Conservation (phyloP, 2,329 filamentous ascomycete genomes). For the Fusarium burgessii region DNA sequence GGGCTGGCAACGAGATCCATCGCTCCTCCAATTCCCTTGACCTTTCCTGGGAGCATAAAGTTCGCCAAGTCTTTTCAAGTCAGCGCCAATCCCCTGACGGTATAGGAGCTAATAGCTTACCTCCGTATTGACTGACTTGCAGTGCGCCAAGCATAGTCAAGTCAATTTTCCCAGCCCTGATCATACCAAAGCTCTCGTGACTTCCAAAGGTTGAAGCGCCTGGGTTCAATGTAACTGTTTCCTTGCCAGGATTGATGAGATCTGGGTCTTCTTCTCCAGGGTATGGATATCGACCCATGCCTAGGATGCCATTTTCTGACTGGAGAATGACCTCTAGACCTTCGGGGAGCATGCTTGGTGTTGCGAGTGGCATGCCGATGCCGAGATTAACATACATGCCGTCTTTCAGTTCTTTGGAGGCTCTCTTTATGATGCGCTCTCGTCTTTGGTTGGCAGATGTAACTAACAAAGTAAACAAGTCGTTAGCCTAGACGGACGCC, state of each 20-base stretch:
- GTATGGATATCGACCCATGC: constrained; percentile 75
- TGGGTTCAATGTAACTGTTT: constrained; percentile 84
- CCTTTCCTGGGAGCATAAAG: constrained; percentile 92
- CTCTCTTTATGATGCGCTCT: constrained; percentile 77
- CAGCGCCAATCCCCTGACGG: not conserved
- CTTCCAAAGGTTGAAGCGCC: constrained; percentile 84
- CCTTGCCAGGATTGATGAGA: constrained; percentile 91
- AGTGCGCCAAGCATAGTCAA: constrained; percentile 89
- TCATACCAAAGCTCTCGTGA: constrained; percentile 86
- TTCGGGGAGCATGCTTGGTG: constrained; percentile 80
- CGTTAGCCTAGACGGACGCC: too few relatives aligned
- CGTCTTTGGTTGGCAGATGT: not conserved
- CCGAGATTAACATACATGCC: constrained; percentile 93
- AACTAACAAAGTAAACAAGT: not conserved
- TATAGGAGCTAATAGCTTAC: not conserved
- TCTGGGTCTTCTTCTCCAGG: constrained; percentile 84
- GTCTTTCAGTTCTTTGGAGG: constrained; percentile 90
- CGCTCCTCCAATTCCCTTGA: constrained; percentile 91
- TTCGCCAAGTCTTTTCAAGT: constrained; percentile 76
- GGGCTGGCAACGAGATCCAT: constrained; percentile 95
- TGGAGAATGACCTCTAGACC: constrained; percentile 83
- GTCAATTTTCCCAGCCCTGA: constrained; percentile 82
- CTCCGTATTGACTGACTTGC: constrained; percentile 78
- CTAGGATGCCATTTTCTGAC: constrained; percentile 82
- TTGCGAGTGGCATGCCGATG: constrained; percentile 92